phyloP scores from a whole-genome alignment of 257 asterid species.

The Coffea eugenioides region DNA sequence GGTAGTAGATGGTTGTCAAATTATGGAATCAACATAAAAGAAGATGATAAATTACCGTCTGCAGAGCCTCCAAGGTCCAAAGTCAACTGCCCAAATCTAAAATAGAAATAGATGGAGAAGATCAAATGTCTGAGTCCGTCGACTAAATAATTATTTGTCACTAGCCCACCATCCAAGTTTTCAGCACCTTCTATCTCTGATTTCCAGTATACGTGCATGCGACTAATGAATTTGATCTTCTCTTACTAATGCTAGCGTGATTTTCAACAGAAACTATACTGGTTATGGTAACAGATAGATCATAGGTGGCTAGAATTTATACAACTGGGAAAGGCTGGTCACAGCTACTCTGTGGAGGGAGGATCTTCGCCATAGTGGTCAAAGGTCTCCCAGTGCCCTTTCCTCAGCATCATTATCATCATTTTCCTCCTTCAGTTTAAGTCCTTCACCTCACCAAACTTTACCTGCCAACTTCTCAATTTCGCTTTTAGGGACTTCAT shows the following conservation, averaged over 20 bases:
- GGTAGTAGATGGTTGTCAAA: too few species aligned
- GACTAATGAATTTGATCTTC: too few species aligned
- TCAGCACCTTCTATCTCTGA: too few species aligned
- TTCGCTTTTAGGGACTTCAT: background rate
- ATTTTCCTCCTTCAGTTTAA: background rate
- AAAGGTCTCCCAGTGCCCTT: background rate
- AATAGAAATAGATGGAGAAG: too few species aligned
- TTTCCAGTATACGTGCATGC: too few species aligned
- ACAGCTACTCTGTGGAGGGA: background rate
- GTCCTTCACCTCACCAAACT: background rate
- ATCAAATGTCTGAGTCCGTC: too few species aligned
- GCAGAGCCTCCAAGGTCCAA: background rate
- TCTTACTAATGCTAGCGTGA: too few species aligned
- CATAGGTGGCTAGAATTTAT: background rate
- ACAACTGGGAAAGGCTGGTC: conserved; percentile 1
- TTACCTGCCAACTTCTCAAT: background rate
- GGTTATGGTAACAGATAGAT: background rate
- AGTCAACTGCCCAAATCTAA: too few species aligned
- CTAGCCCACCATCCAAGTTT: too few species aligned
- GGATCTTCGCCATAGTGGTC: background rate
- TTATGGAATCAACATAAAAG: too few species aligned
- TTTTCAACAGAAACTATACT: too few species aligned
- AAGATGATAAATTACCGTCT: background rate
- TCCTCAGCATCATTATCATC: background rate
- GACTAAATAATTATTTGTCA: too few species aligned